Conservation (phyloP, 805 yeast species). For the Helenozyma baotianmanensis region DNA sequence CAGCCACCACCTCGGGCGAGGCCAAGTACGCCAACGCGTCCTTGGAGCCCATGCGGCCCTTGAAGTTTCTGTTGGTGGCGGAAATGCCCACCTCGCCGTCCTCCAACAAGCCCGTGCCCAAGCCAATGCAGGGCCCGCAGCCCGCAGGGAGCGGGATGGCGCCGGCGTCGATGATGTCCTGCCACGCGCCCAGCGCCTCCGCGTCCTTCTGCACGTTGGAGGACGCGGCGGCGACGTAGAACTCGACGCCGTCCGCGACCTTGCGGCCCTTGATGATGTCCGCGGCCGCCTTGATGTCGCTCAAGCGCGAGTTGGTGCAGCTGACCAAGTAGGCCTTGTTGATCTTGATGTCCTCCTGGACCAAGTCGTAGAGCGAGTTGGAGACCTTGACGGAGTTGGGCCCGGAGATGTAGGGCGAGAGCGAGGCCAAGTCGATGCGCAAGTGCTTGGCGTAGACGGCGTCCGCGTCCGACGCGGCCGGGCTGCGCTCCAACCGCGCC, state of each 20-base stretch:
- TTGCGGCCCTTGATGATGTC: slow-evolving; percentile 75
- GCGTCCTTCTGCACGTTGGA: slow-evolving; percentile 91
- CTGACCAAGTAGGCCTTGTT: slow-evolving; percentile 97
- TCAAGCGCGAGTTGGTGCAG: slow-evolving; percentile 91
- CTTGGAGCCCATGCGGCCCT: slow-evolving; percentile 98
- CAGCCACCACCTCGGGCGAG: slow-evolving; percentile 98
- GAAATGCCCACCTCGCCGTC: slow-evolving; percentile 98
- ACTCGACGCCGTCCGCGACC: slow-evolving; percentile 86
- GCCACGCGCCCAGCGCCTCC: slow-evolving; percentile 89
- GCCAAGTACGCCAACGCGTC: slow-evolving; percentile 95
- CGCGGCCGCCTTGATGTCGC: slow-evolving; percentile 95
- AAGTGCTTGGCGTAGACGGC: slow-evolving; percentile 88
- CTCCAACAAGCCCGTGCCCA: slow-evolving; percentile 89
- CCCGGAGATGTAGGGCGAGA: slow-evolving; percentile 89
- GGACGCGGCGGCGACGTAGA: slow-evolving; percentile 97
- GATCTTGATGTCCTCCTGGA: slow-evolving; percentile 67
- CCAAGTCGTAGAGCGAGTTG: slow-evolving; percentile 68
- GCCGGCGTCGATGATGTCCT: slow-evolving; percentile 83
- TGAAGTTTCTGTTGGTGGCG: slow-evolving; percentile 97
- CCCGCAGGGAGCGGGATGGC: slow-evolving; percentile 96
- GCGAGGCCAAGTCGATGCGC: slow-evolving; percentile 69
- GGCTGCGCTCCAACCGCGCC: slow-evolving; percentile 43
- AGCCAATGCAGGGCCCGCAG: slow-evolving; percentile 98
- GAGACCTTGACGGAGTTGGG: slow-evolving; percentile 96
- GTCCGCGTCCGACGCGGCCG: slow-evolving; percentile 58